Evolutionary conservation across 495 filamentous ascomycete genomes (phyloP).

Genomic region (Patellaria atrata): DNA sequence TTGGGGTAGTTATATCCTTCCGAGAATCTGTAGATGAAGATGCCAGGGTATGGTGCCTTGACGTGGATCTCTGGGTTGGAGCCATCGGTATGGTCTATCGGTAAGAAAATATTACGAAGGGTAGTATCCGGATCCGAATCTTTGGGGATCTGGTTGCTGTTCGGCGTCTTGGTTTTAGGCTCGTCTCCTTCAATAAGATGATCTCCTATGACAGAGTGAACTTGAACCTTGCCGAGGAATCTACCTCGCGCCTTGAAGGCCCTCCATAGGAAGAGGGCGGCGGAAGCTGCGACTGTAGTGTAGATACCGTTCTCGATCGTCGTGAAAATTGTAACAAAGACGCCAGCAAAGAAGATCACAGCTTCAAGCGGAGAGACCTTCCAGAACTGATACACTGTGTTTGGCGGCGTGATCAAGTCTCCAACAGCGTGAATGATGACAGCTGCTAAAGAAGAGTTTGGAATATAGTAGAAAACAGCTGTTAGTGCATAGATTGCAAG

Average conservation of each 20-base stretch:
- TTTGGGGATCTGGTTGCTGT: constrained; percentile 7
- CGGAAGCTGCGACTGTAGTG: constrained; percentile 59
- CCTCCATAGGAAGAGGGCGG: constrained; percentile 70
- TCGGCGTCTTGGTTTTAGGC: constrained; percentile 4
- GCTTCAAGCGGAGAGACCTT: constrained; percentile 79
- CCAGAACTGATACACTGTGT: constrained; percentile 95
- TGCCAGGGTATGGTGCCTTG: constrained; percentile 70
- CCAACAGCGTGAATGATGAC: constrained; percentile 98
- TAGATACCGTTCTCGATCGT: constrained; percentile 91
- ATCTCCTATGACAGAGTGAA: constrained; percentile 82
- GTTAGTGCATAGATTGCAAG: constrained; percentile 91
- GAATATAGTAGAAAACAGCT: constrained; percentile 90
- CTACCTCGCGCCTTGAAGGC: constrained; percentile 71
- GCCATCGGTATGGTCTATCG: constrained; percentile 73
- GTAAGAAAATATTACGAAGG: constrained; percentile 72
- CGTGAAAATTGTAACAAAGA: constrained; percentile 77
- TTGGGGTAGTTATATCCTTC: constrained; percentile 97
- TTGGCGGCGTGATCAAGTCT: constrained; percentile 86
- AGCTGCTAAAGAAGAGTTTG: constrained; percentile 67
- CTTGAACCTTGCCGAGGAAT: constrained; percentile 77
- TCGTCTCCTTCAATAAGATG: constrained; percentile 52
- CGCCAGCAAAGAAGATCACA: constrained; percentile 86
- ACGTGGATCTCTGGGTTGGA: constrained; percentile 77
- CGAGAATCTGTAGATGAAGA: constrained; percentile 96
- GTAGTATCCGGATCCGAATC: constrained; percentile 24